Conservation (phyloP, 306 rosid genomes). For the Begonia loranthoides region DNA sequence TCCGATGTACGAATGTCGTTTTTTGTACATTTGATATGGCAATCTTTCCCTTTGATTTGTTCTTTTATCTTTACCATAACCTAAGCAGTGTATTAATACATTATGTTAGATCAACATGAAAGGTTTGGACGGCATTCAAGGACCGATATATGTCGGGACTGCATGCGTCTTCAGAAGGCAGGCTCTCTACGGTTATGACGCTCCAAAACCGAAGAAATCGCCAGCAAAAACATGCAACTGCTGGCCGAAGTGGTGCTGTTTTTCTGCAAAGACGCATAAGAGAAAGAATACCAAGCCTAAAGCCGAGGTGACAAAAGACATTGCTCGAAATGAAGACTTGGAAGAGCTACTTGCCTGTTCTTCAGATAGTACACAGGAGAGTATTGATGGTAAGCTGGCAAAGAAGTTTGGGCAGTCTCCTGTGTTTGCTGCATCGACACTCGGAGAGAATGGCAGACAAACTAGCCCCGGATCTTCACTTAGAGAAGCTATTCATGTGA, state of each 20-base stretch:
- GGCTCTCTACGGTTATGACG: conserved; percentile 59
- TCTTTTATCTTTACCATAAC: no score
- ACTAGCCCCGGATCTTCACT: conserved; percentile 33
- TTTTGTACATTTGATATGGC: neutral
- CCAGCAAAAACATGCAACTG: conserved; percentile 58
- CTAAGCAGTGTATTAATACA: neutral
- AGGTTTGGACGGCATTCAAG: conserved; percentile 79
- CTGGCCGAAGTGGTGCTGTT: conserved; percentile 43
- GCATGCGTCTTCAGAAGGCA: conserved; percentile 68
- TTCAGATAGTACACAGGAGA: neutral
- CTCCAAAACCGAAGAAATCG: conserved; percentile 41
- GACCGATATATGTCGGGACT: conserved; percentile 57
- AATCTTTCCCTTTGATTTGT: no score
- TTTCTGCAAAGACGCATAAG: conserved; percentile 22
- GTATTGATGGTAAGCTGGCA: conserved; percentile 21
- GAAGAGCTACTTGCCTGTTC: conserved; percentile 5
- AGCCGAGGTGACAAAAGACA: conserved; percentile 17
- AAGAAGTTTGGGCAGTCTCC: conserved; percentile 67
- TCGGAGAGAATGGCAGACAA: conserved; percentile 34
- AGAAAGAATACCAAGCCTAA: conserved; percentile 22
- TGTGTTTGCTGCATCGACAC: conserved; percentile 40
- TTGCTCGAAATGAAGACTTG: conserved; percentile 18
- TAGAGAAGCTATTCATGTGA: conserved; percentile 67
- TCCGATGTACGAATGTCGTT: conserved; percentile 29
- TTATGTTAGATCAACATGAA: conserved; percentile 47